Conservation (phyloP, 495 filamentous ascomycete species). For the Extremus antarcticus region DNA sequence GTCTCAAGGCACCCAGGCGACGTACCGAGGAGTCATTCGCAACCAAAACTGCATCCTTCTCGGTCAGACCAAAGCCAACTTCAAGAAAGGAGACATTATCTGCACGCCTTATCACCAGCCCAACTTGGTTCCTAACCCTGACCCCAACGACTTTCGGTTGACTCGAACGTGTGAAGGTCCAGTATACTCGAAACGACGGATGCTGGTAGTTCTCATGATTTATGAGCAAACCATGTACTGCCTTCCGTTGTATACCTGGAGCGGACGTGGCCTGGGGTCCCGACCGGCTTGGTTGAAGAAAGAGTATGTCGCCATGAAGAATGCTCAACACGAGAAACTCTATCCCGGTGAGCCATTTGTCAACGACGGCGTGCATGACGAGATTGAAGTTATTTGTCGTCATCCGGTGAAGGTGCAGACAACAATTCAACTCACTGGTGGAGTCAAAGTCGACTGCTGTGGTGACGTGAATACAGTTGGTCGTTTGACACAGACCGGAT, state of each 20-base stretch:
- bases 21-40: not conserved
- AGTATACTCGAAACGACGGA: conserved; percentile 10
- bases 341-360: not conserved
- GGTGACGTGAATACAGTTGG: conserved; percentile 3
- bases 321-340: not conserved
- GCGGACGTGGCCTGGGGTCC: not conserved
- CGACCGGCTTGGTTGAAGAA: not conserved
- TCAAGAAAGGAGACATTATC: conserved; percentile 8
- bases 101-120: conserved; percentile 5
- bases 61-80: not conserved
- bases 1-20: not conserved
- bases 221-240: conserved; percentile 8
- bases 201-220: conserved; percentile 9
- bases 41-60: not conserved
- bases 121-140: conserved; percentile 1
- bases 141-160: not conserved
- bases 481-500: not conserved
- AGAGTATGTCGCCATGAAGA: conserved; percentile 7
- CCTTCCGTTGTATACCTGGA: conserved; percentile 5
- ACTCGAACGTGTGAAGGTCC: not conserved
- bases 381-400: not conserved
- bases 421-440: conserved; percentile 1
- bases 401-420: not conserved
- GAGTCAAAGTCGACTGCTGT: not conserved
- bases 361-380: not conserved